Conservation (phyloP, 2,329 filamentous ascomycete species). For the Davidsoniella neocaledoniae region DNA sequence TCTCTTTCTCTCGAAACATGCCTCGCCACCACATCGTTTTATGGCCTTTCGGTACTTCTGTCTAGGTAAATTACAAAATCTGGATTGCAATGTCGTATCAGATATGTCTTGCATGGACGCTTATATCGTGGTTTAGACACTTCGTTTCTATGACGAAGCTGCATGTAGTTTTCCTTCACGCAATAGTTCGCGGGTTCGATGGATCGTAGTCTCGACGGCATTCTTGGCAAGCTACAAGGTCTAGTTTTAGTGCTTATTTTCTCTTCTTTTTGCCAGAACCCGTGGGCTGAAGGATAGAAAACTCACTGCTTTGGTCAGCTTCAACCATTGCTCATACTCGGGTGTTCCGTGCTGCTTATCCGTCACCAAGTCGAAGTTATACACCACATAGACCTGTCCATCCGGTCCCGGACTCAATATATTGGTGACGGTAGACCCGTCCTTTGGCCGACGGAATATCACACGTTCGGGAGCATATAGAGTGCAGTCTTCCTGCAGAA, state of each 20-base stretch:
- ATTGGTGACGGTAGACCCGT: slow-evolving; percentile 20
- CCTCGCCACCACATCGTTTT: too few relatives aligned
- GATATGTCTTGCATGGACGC: too few relatives aligned
- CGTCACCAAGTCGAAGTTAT: slow-evolving; percentile 19
- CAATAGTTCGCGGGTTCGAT: not conserved
- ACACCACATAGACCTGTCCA: slow-evolving; percentile 19
- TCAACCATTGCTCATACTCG: too few relatives aligned
- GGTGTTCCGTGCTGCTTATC: not conserved
- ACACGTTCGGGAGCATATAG: slow-evolving; percentile 18
- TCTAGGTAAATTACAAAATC: too few relatives aligned
- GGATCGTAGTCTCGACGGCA: not conserved
- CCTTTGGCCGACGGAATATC: slow-evolving; percentile 17
- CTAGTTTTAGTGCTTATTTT: not conserved
- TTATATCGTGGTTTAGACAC: too few relatives aligned
- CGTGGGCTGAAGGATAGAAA: not conserved
- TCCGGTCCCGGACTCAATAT: slow-evolving; percentile 17
- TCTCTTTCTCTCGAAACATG: not conserved
- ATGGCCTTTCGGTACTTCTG: too few relatives aligned
- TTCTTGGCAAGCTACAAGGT: not conserved
- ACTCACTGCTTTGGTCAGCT: too few relatives aligned
- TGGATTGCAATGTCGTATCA: too few relatives aligned
- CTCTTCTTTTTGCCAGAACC: not conserved
- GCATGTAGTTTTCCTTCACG: not conserved
- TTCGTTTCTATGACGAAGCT: not conserved
- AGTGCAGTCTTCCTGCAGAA: slow-evolving; percentile 19